Evolutionary conservation across 1,139 yeast genomes (phyloP), one percentile per base, ranked within the genome.

Genomic region (Debaryomyces udenii): DNA sequence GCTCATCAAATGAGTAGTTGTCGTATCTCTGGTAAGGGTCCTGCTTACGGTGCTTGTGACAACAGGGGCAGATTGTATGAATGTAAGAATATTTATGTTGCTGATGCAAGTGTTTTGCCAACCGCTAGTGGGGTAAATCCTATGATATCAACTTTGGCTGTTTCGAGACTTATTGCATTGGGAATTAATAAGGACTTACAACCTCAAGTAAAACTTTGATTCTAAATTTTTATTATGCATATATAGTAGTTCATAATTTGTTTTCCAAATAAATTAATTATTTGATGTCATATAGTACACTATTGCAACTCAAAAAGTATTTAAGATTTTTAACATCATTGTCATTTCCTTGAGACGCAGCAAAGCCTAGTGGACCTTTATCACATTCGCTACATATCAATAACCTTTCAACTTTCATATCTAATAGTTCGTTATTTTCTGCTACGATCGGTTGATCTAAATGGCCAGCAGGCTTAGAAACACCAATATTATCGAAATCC

Each of bases 401-500:
- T 38, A 77, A 66, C 39, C 86, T 62, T 37, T 72, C 74, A 14
- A 81, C 62, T 20, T 64, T 63, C n/a, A 64, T 55, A 3, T 56
- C 46, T 13, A 51, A 47, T 1, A 43, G 37, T 4, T 37, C 44
- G 11, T 49, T 51, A 6, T 41, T 50, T 37, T 47, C 50, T 35
- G 53, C 42, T 31, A 61, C 50, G 9, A 51, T 49, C 3, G 56
- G 57, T 11, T 58, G 46, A 2, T 44, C 31, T 6, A 57, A 46
- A 10, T 58, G 52, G 13, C 62, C 60, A 6, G 76, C 45, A 20
- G 80, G 73, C 55, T 73, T 68, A 1, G 90, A 82, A 2, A 85
- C 93, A 1, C 89, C 91, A 35, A 85, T 76, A 53, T 85, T 85
- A 50, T 84, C 91, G 51, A 85, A 85, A 49, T 80, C 85, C 91